Evolutionary conservation across 257 asterid genomes (phyloP).

Genomic region (Solanum corneliomulleri): DNA sequence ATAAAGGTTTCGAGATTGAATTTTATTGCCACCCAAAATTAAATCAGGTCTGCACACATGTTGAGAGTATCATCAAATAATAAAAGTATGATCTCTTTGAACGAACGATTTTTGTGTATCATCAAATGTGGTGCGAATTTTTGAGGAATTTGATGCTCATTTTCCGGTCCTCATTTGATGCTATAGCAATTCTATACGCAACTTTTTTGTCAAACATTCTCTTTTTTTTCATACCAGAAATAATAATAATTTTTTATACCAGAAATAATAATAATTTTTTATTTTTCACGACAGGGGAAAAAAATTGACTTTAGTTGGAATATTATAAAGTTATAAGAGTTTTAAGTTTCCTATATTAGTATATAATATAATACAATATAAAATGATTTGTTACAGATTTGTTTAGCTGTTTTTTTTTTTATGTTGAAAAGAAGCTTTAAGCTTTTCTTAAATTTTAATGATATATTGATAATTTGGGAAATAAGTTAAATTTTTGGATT

Average conservation of each 20-base stretch:
- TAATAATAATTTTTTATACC: neutral
- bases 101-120: neutral
- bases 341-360: neutral
- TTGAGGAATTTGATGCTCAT: neutral
- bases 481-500: neutral
- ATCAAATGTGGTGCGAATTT: neutral
- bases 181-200: neutral
- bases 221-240: neutral
- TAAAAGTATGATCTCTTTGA: no score
- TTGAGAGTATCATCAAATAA: no score
- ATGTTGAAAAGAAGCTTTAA: no score
- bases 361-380: no score
- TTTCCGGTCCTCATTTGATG: neutral
- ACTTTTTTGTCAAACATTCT: neutral
- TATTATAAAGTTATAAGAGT: neutral
- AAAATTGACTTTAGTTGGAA: neutral
- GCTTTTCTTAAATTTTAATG: neutral
- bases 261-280: neutral
- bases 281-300: neutral
- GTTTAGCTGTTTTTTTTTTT: no score
- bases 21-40: no score
- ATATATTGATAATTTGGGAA: neutral
- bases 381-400: neutral
- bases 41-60: no score
- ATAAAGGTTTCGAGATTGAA: fast-evolving